Percentiles rank a stretch among this genome's conserved stretches.
Conservation (phyloP, 140 eudicot genomes). For the Oenanthe javanica region DNA sequence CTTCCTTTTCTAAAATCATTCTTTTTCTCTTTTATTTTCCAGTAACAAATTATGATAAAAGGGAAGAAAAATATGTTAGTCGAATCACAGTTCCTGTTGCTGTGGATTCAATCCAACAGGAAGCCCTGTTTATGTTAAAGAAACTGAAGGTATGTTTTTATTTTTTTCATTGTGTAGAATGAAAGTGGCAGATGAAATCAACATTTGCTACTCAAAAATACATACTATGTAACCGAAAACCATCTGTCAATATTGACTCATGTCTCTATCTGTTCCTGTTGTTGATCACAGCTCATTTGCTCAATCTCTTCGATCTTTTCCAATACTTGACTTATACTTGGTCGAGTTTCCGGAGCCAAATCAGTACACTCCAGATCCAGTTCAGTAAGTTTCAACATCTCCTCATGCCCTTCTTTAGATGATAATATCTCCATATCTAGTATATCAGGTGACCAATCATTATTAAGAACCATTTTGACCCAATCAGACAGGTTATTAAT, state of each 20-base stretch:
- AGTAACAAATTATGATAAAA: no score
- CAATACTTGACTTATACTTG: conserved; percentile 45
- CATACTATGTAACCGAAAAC: background rate
- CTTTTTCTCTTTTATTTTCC: no score
- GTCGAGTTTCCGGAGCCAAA: conserved; percentile 45
- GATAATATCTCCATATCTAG: conserved; percentile 63
- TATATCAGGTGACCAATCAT: conserved; percentile 70
- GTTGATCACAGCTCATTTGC: conserved; percentile 4
- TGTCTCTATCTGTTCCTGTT: background rate
- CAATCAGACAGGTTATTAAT: conserved; percentile 47
- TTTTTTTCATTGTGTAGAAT: no score
- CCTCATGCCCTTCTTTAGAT: conserved; percentile 59
- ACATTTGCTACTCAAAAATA: background rate
- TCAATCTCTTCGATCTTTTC: conserved; percentile 43
- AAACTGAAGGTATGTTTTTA: no score
- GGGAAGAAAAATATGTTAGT: no score
- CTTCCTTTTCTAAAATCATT: no score
- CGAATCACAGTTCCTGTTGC: no score
- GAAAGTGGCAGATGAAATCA: no score
- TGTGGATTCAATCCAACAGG: no score
- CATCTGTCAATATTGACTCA: background rate
- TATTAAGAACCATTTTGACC: conserved; percentile 41
- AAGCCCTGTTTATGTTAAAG: no score
- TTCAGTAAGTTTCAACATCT: conserved; percentile 64
- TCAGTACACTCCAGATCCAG: conserved; percentile 64